phyloP scores from a whole-genome alignment of 2,329 filamentous ascomycete species.

The Alternaria arborescens region DNA sequence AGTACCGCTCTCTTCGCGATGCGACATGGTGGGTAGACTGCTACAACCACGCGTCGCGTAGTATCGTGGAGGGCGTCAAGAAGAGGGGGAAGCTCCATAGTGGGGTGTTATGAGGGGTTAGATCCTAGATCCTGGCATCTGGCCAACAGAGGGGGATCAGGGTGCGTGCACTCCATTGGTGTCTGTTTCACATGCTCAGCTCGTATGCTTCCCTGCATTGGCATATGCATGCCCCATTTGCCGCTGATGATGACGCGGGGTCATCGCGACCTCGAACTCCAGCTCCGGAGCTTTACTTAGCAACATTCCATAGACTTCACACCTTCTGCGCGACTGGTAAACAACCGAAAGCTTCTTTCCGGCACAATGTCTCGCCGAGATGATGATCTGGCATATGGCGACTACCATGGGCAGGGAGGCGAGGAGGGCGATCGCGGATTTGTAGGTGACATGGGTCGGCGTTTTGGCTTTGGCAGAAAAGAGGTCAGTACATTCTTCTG shows the following conservation, averaged over 20 bases:
- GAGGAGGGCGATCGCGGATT: constrained; percentile 59
- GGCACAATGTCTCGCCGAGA: constrained; percentile 52
- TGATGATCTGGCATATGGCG: constrained; percentile 65
- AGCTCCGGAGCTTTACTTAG: constrained; percentile 14
- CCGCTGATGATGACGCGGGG: constrained; percentile 34
- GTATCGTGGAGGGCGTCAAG: constrained; percentile 1
- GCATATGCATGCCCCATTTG: constrained; percentile 10
- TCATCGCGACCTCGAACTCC: constrained; percentile 12
- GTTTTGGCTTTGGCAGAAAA: constrained; percentile 49
- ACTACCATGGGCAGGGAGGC: constrained; percentile 54
- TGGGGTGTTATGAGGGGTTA: constrained; percentile 2
- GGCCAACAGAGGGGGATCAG: constrained; percentile 3
- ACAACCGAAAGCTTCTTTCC: constrained; percentile 23
- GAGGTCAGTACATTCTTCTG: constrained; percentile 35
- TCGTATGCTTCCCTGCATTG: constrained; percentile 10
- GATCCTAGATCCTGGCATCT: background rate
- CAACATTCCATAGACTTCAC: constrained; percentile 1
- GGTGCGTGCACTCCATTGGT: constrained; percentile 6
- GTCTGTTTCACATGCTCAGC: constrained; percentile 10
- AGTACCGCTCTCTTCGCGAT: background rate
- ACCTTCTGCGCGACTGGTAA: background rate
- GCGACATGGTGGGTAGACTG: background rate
- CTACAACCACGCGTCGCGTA: background rate
- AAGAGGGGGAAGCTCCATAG: constrained; percentile 3
- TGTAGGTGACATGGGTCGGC: constrained; percentile 62